Evolutionary conservation across 1,284 basidiomycete genomes (phyloP), one percentile per base, ranked within the genome.

Genomic region (Cryptococcus neoformans): DNA sequence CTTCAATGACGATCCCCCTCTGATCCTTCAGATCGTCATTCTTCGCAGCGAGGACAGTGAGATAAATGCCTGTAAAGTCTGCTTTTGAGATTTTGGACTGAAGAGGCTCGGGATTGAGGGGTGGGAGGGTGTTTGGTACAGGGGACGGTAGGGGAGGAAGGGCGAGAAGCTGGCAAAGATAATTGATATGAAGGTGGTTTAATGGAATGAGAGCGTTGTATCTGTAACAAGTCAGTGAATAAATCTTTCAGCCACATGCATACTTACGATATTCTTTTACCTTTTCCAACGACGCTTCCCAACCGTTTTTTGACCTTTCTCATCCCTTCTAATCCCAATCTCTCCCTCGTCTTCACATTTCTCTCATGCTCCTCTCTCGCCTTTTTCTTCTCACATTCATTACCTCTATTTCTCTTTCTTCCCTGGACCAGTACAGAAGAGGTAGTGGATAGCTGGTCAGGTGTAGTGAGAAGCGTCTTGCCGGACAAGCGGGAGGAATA

Each of bases 1-100:
- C 80, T 64, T 80, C 78, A 6, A 80, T 68, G 0, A 80, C 72
- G 21, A 81, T 73, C 6, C 80, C 80, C 16, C 49, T 12, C 2
- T 76, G 17, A 0, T 72, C 73, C 21, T 70, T 58, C 14, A 81
- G 64, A 0, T 69, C 68, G 3, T 68, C 62, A 56, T 78, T 78
- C 51, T 61, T 59, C 2, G 69, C 56, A 8, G 68, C 63, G 9
- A 55, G 37, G 40, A 75, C 59, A 6, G 41, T 44, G 6, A 81
- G 55, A 1, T 62, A 37, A n/a, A 73, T 68, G 10, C 80, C 80
- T 6, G 78, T 78, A 37, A 80, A 76, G 58, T 81, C 80, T 1
- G 79, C 77, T 65, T 81, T 81, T 49, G 76, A 63, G 9, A 81
- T 61, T 59, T 78, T 78, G 46, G 66, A 58, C 41, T 68, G 63